Conservation (phyloP, 2,329 filamentous ascomycete genomes). For the Neoarthrinium moseri region DNA sequence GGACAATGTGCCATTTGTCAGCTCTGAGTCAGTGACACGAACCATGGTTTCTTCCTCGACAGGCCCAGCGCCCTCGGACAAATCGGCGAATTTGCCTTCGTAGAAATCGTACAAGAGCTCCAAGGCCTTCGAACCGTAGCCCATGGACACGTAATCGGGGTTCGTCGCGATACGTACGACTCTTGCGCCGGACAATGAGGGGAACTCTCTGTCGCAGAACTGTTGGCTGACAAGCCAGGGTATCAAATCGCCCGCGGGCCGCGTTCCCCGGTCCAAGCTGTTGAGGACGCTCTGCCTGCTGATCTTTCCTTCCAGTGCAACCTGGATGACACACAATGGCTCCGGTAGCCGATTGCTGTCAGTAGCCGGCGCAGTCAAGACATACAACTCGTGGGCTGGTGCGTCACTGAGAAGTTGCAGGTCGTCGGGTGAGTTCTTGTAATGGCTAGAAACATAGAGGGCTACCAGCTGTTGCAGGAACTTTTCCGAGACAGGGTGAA, state of each 20-base stretch:
- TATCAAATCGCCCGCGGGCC: conserved; percentile 83
- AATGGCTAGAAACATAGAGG: conserved; percentile 90
- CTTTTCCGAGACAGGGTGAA: conserved; percentile 94
- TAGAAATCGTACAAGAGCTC: conserved; percentile 90
- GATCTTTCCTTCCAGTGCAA: conserved; percentile 92
- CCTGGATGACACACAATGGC: conserved; percentile 90
- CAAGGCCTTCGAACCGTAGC: conserved; percentile 87
- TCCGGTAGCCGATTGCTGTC: conserved; percentile 82
- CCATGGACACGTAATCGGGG: conserved; percentile 88
- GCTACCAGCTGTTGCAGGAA: conserved; percentile 99
- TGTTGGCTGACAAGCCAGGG: conserved; percentile 98
- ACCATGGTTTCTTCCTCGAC: conserved; percentile 64
- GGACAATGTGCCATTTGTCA: conserved; percentile 72
- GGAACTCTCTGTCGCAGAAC: conserved; percentile 97
- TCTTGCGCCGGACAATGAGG: conserved; percentile 85
- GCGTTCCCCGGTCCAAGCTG: conserved; percentile 82
- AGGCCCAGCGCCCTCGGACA: conserved; percentile 68
- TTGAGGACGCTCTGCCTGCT: conserved; percentile 90
- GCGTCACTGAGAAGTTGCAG: conserved; percentile 84
- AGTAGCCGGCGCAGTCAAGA: conserved; percentile 82
- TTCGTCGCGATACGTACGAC: conserved; percentile 95
- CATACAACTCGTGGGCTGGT: conserved; percentile 93
- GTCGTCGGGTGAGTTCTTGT: conserved; percentile 69
- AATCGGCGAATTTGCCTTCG: conserved; percentile 83
- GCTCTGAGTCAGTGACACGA: conserved; percentile 78